These are phyloP conservation scores for Coemansia sp. DNA, from an alignment of 192 early-diverging fungal genomes.

Conservation along the genomic window DNA sequence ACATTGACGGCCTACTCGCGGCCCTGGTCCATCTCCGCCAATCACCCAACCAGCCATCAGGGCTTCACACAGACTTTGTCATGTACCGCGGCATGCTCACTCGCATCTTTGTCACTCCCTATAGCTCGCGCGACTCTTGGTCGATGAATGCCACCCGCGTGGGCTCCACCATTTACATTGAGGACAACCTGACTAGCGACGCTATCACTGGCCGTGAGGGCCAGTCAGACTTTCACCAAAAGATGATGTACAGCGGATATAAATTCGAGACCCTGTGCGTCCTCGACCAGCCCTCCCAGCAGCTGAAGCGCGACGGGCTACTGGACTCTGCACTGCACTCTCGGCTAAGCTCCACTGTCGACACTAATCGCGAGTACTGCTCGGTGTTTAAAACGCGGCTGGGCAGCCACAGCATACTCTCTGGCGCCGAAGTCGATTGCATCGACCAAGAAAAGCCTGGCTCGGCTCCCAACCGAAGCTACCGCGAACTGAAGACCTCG, in stretches of 20 bases:
- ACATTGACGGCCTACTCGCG: slow-evolving; percentile 80
- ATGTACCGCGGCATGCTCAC: slow-evolving; percentile 91
- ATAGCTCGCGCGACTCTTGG: slow-evolving; percentile 75
- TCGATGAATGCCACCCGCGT: slow-evolving; percentile 74
- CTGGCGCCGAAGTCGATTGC: slow-evolving; percentile 96
- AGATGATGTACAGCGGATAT: slow-evolving; percentile 90
- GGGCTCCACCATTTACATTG: slow-evolving; percentile 71
- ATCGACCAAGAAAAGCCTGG: slow-evolving; percentile 56
- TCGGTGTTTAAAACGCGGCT: slow-evolving; percentile 81
- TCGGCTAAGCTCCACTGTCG: slow-evolving; percentile 49
- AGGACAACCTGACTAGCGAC: slow-evolving; percentile 65
- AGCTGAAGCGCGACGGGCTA: slow-evolving; percentile 18
- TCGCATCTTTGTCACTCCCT: slow-evolving; percentile 83
- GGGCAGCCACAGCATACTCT: slow-evolving; percentile 67
- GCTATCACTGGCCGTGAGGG: slow-evolving; percentile 42
- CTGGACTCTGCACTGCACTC: not conserved
- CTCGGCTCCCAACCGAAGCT: slow-evolving; percentile 61
- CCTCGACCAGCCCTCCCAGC: slow-evolving; percentile 58
- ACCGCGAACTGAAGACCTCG: slow-evolving; percentile 89
- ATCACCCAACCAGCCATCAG: slow-evolving; percentile 4
- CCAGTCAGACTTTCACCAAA: slow-evolving; percentile 58
- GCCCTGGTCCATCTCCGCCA: slow-evolving; percentile 53
- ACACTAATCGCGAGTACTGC: slow-evolving; percentile 91
- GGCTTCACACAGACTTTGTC: slow-evolving; percentile 55
- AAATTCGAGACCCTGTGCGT: slow-evolving; percentile 84